Conservation (phyloP, 345 rosid species). For the Acer saccharum region DNA sequence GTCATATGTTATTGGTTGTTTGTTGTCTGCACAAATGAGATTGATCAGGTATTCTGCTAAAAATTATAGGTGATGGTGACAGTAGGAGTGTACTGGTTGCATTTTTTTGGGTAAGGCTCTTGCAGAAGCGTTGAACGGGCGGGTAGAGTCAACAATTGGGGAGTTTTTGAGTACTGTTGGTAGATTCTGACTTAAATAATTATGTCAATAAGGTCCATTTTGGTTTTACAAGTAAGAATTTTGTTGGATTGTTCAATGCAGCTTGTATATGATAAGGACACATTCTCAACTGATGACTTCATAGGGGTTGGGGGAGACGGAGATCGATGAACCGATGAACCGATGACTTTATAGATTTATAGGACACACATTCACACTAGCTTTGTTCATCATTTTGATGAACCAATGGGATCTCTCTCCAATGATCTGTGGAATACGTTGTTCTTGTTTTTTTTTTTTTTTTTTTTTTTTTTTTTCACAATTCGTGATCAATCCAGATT, state of each 20-base stretch:
- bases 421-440: too few species aligned
- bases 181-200: conserved; percentile 24
- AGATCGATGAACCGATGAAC: too few species aligned
- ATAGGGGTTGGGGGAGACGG: too few species aligned
- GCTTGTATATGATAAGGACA: conserved; percentile 91
- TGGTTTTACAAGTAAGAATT: conserved; percentile 15
- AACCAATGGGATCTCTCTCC: too few species aligned
- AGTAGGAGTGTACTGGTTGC: conserved; percentile 76
- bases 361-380: too few species aligned
- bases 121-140: conserved; percentile 84
- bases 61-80: conserved; percentile 63
- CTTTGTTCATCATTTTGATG: too few species aligned
- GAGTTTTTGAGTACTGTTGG: conserved; percentile 75
- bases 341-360: too few species aligned
- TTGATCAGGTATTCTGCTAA: background rate
- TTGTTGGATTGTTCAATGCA: conserved; percentile 30
- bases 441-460: too few species aligned
- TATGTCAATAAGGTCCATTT: background rate
- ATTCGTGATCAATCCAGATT: too few species aligned
- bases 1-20: background rate
- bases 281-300: conserved; percentile 81
- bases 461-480: too few species aligned
- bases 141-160: conserved; percentile 77
- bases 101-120: conserved; percentile 92
- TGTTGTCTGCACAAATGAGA: background rate